Percentiles rank a stretch among this genome's conserved stretches.
Conservation (phyloP, 306 rosid species). For the Citrullus mucosospermus region DNA sequence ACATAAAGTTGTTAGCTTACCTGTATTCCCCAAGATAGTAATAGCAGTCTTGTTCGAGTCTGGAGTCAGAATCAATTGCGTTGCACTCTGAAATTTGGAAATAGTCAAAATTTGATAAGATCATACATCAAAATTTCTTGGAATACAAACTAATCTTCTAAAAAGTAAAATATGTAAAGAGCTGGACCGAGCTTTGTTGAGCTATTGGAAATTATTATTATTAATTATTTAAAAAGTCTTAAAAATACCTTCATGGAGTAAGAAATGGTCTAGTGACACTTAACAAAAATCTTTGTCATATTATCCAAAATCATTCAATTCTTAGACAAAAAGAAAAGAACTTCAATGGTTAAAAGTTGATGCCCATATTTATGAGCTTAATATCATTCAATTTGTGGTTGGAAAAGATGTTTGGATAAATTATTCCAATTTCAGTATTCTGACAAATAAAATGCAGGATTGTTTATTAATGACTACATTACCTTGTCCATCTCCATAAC, state of each 20-base stretch:
- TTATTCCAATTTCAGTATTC: not conserved
- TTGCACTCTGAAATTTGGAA: constrained; percentile 25
- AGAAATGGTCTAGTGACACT: not conserved
- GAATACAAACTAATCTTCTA: not conserved
- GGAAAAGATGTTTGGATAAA: not conserved
- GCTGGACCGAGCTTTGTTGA: not conserved
- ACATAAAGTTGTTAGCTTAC: constrained; percentile 24
- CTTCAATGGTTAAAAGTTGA: not conserved
- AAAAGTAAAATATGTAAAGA: not conserved
- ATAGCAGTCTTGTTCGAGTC: constrained; percentile 48
- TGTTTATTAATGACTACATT: constrained; percentile 5
- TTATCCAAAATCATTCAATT: not conserved
- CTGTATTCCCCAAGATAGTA: constrained; percentile 82
- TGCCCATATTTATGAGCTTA: not conserved
- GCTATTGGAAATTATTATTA: not conserved
- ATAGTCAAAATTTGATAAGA: constrained; percentile 7
- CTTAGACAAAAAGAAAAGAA: not conserved
- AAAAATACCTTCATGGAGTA: not conserved
- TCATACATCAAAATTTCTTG: not conserved
- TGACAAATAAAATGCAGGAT: not conserved
- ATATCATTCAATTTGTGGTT: not conserved
- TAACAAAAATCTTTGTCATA: not conserved
- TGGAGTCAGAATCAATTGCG: constrained; percentile 62
- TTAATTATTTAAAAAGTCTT: not conserved
- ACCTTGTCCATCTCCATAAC: constrained; percentile 65